Evolutionary conservation across 2,329 filamentous ascomycete genomes (phyloP).

Genomic region (Ophiostoma sp.): DNA sequence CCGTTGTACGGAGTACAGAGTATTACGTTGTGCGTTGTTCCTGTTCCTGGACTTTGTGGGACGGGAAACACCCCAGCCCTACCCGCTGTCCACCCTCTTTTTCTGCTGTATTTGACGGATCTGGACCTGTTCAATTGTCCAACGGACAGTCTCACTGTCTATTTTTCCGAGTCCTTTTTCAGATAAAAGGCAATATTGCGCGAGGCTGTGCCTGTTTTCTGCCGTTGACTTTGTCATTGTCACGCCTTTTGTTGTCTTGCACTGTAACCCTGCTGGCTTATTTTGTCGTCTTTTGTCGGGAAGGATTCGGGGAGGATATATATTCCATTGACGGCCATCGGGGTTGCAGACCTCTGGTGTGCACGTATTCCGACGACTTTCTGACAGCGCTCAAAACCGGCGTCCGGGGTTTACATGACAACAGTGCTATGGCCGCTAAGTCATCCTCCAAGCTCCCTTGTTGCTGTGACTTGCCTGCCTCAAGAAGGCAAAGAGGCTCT

Average conservation of each 20-base stretch:
- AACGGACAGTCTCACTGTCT: not conserved
- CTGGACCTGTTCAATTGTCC: not conserved
- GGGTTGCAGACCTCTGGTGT: not conserved
- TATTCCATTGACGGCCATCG: not conserved
- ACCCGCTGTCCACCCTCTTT: not conserved
- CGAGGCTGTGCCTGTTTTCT: not conserved
- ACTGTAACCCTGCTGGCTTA: not conserved
- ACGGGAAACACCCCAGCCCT: not conserved
- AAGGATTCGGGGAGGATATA: not conserved
- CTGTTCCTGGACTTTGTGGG: not conserved
- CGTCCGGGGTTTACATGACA: too few species aligned
- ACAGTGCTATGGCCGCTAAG: too few species aligned
- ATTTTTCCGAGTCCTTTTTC: not conserved
- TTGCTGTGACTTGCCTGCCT: too few species aligned
- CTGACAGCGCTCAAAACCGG: not conserved
- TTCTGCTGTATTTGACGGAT: not conserved
- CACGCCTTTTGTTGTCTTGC: not conserved
- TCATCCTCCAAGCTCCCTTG: too few species aligned
- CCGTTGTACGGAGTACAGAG: not conserved
- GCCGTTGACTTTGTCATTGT: not conserved
- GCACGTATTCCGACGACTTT: not conserved
- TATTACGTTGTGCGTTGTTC: not conserved
- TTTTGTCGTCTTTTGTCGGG: not conserved
- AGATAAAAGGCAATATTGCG: not conserved
- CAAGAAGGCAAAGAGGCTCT: too few species aligned